phyloP scores from a whole-genome alignment of 768 basidiomycete genomes.

The Clitopilus passeckerianus region DNA sequence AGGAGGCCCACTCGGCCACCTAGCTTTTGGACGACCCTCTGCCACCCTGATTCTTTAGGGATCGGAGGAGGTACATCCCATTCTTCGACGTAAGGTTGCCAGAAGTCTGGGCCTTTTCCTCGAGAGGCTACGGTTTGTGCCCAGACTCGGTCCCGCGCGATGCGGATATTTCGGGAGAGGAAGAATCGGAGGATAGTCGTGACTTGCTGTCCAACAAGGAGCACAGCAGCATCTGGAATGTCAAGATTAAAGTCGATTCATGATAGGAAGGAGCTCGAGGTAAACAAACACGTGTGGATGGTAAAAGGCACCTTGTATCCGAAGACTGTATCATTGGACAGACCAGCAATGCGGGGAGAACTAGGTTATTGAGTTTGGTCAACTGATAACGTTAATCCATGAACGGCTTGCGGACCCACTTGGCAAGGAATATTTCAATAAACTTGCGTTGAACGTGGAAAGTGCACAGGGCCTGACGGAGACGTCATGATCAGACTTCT shows the following conservation, averaged over 20 bases:
- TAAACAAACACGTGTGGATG: constrained; percentile 59
- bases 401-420: constrained; percentile 32
- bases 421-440: constrained; percentile 58
- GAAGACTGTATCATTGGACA: constrained; percentile 58
- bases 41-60: constrained; percentile 19
- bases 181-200: constrained; percentile 78
- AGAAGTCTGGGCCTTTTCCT: constrained; percentile 79
- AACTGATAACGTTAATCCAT: neutral
- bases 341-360: constrained; percentile 58
- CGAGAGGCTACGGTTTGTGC: constrained; percentile 81
- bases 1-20: constrained; percentile 35
- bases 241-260: neutral
- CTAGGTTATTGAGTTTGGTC: constrained; percentile 22
- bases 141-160: constrained; percentile 75
- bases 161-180: constrained; percentile 74
- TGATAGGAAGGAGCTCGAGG: neutral
- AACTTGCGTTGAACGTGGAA: constrained; percentile 70
- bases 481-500: neutral
- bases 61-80: constrained; percentile 59
- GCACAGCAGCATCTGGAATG: constrained; percentile 61
- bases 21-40: constrained; percentile 24
- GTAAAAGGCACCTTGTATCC: constrained; percentile 64
- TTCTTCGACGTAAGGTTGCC: constrained; percentile 80
- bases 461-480: constrained; percentile 52
- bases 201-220: constrained; percentile 71